Evolutionary conservation across 2,329 filamentous ascomycete genomes (phyloP), one percentile per base, ranked within the genome.

Genomic region (Botrytis tulipae): DNA sequence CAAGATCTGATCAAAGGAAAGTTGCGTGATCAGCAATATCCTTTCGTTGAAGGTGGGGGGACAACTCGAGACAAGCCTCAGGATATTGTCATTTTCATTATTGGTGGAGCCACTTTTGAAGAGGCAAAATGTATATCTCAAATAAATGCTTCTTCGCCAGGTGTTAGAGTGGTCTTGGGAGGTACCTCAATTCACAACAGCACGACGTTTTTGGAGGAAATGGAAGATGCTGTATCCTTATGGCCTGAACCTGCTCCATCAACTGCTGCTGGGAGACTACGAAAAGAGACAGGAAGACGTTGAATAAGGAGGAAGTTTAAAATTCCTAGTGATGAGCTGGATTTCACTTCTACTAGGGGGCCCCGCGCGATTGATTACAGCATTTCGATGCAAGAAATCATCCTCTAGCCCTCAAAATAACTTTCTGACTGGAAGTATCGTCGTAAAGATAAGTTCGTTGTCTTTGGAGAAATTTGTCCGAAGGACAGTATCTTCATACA

Each of bases 101-200:
- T 98, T 37, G 96, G 96, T 9, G 96, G 96, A 4, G 91, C 92
- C 29, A 99, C 96, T 0, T 99, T 98, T 80, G 96, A 99, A 82
- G 96, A 99, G 82, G 95, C 96, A 9, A 98, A 97, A 84, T 94
- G 94, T 87, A 90, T 98, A 57, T 94, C 96, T n/a, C 91, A 95
- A 77, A 91, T 99, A 74, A 99, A 99, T 83, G 94, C 94, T 29
- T 93, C 92, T 73, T 93, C 93, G 18, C 95, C 95, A 0, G 96
- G 96, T 0, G 88, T 98, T 16, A 89, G 96, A 72, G 91, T 99
- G 6, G 94, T 98, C 18, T 84, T 99, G 9, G 95, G 94, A 16
- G 95, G 94, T 5, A 98, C 96, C 0, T 90, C 89, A 10, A 87
- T 99, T 77, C 93, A 97, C 79, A 99, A 98, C 80, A 94, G 94